These are phyloP conservation scores for Picea sitchensis DNA, from an alignment of 75 land plant genomes.

Conservation along the genomic window DNA sequence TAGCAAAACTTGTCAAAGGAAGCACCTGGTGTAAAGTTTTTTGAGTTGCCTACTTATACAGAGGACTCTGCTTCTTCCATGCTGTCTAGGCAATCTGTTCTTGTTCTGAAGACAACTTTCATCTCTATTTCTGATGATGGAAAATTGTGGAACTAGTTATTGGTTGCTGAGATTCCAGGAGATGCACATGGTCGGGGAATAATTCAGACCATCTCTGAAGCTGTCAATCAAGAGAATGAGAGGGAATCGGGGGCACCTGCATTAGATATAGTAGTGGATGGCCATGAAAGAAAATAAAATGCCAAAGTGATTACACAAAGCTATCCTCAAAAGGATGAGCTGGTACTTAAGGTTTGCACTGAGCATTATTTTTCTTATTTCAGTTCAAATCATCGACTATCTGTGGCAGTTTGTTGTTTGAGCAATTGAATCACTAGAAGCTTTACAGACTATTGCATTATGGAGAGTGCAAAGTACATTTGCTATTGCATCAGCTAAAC, in stretches of 20 bases:
- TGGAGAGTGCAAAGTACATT: not conserved
- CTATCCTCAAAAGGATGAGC: not conserved
- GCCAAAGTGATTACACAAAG: not conserved
- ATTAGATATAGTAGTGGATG: constrained; percentile 6
- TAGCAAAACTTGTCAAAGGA: constrained; percentile 26
- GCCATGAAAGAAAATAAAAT: constrained; percentile 4
- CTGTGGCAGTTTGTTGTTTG: not conserved
- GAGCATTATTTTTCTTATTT: not conserved
- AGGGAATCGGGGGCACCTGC: not conserved
- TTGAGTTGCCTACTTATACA: constrained; percentile 12
- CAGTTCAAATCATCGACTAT: not conserved
- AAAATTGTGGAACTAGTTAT: constrained; percentile 86
- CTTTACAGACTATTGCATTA: not conserved
- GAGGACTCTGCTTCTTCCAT: constrained; percentile 28
- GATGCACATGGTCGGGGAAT: constrained; percentile 12
- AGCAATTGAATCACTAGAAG: not conserved
- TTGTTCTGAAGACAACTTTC: constrained; percentile 48
- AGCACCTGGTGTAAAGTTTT: not conserved
- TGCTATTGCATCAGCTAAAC: not conserved
- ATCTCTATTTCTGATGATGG: constrained; percentile 96
- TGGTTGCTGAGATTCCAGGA: constrained; percentile 41
- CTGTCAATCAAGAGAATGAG: constrained; percentile 10
- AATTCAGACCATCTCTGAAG: not conserved
- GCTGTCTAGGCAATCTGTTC: constrained; percentile 22
- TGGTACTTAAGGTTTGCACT: constrained; percentile 7